Evolutionary conservation across 371 early-diverging fungal species (phyloP).

Genomic region (Nematocida sp.): DNA sequence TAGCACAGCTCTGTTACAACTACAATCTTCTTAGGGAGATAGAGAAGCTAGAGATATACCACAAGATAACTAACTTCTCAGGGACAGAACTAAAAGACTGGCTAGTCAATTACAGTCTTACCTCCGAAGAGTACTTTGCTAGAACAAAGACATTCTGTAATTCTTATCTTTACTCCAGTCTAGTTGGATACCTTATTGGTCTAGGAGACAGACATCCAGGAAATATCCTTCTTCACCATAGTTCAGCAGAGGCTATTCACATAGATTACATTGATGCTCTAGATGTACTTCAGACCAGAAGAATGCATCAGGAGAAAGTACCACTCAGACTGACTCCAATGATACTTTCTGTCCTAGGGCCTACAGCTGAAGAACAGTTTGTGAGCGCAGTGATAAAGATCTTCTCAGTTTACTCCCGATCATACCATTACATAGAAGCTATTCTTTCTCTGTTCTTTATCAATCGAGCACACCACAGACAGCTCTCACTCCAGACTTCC

Average conservation of each 20-base stretch:
- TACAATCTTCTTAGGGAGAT: conserved; percentile 17
- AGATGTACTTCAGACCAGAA: conserved; percentile 11
- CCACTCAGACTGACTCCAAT: conserved; percentile 17
- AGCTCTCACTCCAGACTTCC: background rate
- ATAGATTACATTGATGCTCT: conserved; percentile 26
- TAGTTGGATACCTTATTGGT: conserved; percentile 6
- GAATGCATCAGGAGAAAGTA: conserved; percentile 6
- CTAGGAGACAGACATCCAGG: conserved; percentile 27
- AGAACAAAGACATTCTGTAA: background rate
- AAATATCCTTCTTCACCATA: conserved; percentile 9
- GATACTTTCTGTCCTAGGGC: conserved; percentile 6
- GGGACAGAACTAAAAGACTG: conserved; percentile 2
- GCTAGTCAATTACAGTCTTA: background rate
- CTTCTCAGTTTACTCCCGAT: background rate
- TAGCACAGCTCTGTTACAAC: background rate
- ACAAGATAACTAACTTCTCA: background rate
- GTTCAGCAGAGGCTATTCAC: background rate
- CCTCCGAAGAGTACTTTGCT: background rate
- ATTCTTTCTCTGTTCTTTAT: conserved; percentile 6
- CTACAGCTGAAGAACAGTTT: background rate
- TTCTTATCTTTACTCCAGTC: conserved; percentile 13
- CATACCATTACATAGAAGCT: background rate
- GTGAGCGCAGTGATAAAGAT: background rate
- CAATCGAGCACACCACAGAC: background rate
- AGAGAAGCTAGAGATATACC: conserved; percentile 31